Evolutionary conservation across 345 rosid species (phyloP), one percentile per base, ranked within the genome.

Genomic region (Sonneratia caseolaris): DNA sequence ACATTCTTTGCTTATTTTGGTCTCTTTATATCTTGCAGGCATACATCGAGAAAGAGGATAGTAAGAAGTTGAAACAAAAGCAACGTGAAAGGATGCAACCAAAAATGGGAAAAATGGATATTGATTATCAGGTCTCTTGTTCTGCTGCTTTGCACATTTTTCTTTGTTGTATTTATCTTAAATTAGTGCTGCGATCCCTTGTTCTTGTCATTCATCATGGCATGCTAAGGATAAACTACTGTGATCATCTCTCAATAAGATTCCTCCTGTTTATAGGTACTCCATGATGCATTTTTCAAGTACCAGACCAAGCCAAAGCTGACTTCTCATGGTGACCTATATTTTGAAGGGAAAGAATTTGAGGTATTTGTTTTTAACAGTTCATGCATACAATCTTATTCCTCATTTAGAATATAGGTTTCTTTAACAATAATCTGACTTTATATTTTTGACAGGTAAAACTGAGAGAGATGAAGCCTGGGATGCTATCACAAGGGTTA

Each of bases 31-130:
- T 53, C 64, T 36, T 82, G 70, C 82, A 96, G 99, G 96, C 99
- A 78, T 96, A 96, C 81, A 96, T 96, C 82, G 99, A 96, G 78
- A 96, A 96, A 76, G 99, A 96, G 81, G 99, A 96, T 47, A 77
- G 97, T 70, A 96, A 92, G 85, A 96, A 96, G 85, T 78, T 96
- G 83, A 96, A 96, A 82, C 97, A 92, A 84, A 96, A 92, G 87
- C 99, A 96, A 79, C 97, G 98, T 64, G 99, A 96, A 74, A 87
- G 98, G 2, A 96, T 96, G 99, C 99, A 96, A 81, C 99, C 99
- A 1, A 96, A 96, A 82, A 96, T 96, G 99, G 99, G 99, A 68
- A 96, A 96, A 78, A 96, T 96, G 99, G 99, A 96, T 81, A 96
- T 96, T 57, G 99, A 96, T 76, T 96, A 92, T 81, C 99, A 96